phyloP scores from a whole-genome alignment of 352 stramenopile genomes.

The Albugo candida region DNA sequence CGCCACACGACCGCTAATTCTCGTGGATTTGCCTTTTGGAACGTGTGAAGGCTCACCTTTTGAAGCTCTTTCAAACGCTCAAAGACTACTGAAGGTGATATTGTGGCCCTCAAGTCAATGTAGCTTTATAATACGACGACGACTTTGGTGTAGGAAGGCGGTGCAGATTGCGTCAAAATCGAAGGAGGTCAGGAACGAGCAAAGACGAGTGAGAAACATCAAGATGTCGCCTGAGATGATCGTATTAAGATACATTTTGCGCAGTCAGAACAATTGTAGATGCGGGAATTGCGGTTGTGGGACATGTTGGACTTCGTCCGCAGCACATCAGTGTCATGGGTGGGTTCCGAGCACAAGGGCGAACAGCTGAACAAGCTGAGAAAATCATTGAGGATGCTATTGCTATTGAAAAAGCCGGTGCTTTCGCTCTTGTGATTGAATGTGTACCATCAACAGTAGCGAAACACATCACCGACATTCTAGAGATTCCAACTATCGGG shows the following conservation, averaged over 20 bases:
- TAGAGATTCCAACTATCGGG: constrained; percentile 96
- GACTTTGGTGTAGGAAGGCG: constrained; percentile 65
- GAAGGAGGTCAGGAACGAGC: constrained; percentile 83
- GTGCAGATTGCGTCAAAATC: constrained; percentile 96
- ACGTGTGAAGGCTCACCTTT: constrained; percentile 85
- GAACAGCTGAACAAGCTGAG: constrained; percentile 76
- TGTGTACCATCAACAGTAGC: constrained; percentile 80
- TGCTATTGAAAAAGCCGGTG: constrained; percentile 87
- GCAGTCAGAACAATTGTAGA: constrained; percentile 52
- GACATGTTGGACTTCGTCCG: constrained; percentile 93
- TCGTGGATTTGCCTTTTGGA: constrained; percentile 98
- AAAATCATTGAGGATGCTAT: constrained; percentile 93
- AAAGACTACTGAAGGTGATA: constrained; percentile 85
- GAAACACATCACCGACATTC: constrained; percentile 83
- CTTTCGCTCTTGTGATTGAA: constrained; percentile 86
- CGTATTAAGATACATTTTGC: constrained; percentile 1
- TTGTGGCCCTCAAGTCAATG: too few relatives aligned
- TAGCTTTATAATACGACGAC: neutral
- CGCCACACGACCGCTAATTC: constrained; percentile 76
- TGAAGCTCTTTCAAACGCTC: constrained; percentile 89
- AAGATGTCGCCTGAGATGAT: neutral
- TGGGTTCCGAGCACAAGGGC: constrained; percentile 91
- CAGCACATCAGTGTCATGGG: constrained; percentile 91
- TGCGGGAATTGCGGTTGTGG: constrained; percentile 91
- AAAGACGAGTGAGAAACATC: constrained; percentile 32